Evolutionary conservation across 2,329 filamentous ascomycete species (phyloP).

Genomic region (Colletotrichum liriopes): DNA sequence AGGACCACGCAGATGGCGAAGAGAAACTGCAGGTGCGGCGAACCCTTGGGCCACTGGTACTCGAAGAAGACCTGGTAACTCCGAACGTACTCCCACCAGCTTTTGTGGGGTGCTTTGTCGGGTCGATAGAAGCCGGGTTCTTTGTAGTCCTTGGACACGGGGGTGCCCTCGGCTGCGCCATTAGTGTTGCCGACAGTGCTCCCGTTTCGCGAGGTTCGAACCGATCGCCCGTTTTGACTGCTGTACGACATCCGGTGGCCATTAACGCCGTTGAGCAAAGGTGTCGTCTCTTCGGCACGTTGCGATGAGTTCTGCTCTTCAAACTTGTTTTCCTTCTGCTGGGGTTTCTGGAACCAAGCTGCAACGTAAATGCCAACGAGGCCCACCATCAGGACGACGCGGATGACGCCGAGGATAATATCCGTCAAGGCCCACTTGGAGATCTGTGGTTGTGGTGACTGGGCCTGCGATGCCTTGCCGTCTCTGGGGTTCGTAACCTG

Average conservation of each 20-base stretch:
- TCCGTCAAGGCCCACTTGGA: slow-evolving; percentile 74
- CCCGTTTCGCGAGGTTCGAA: slow-evolving; percentile 44
- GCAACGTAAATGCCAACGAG: slow-evolving; percentile 67
- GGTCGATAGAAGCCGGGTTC: slow-evolving; percentile 90
- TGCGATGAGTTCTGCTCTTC: slow-evolving; percentile 54
- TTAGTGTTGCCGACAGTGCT: slow-evolving; percentile 51
- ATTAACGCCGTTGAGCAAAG: slow-evolving; percentile 72
- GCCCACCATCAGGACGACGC: slow-evolving; percentile 76
- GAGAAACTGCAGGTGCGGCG: slow-evolving; percentile 79
- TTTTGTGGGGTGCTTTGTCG: slow-evolving; percentile 86
- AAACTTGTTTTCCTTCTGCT: slow-evolving; percentile 55
- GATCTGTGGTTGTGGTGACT: neutral
- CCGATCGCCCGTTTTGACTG: slow-evolving; percentile 49
- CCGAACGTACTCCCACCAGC: slow-evolving; percentile 95
- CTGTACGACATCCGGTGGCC: slow-evolving; percentile 56
- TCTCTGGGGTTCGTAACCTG: slow-evolving; percentile 67
- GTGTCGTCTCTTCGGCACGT: slow-evolving; percentile 71
- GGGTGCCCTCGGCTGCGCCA: slow-evolving; percentile 59
- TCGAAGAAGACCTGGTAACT: slow-evolving; percentile 96
- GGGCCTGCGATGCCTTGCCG: slow-evolving; percentile 41
- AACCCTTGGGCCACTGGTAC: slow-evolving; percentile 94
- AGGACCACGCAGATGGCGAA: slow-evolving; percentile 88
- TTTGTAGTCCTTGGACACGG: slow-evolving; percentile 65
- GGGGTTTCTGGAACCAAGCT: slow-evolving; percentile 59
- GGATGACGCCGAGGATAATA: slow-evolving; percentile 76